phyloP scores from a whole-genome alignment of 768 basidiomycete species.

The Amanita subjunquillea region DNA sequence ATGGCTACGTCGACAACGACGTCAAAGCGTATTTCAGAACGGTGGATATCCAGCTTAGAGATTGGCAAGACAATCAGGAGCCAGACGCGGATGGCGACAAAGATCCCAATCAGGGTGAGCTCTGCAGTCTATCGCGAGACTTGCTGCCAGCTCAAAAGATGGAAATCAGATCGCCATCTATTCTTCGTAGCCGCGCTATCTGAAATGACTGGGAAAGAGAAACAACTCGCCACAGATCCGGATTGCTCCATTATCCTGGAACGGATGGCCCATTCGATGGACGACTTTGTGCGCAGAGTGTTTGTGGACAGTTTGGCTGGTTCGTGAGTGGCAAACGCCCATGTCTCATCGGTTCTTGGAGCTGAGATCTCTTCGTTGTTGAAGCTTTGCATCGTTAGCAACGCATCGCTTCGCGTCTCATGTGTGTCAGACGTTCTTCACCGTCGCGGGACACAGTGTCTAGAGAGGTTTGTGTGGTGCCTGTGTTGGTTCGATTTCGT shows the following conservation, averaged over 20 bases:
- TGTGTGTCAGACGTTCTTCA: no score
- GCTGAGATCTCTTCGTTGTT: no score
- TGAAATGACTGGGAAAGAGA: slow-evolving; percentile 84
- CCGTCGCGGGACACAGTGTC: no score
- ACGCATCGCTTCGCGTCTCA: no score
- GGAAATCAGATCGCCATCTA: slow-evolving; percentile 49
- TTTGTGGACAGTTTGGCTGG: slow-evolving; percentile 81
- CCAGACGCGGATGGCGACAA: slow-evolving; percentile 24
- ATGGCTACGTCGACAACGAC: slow-evolving; percentile 83
- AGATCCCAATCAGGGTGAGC: slow-evolving; percentile 58
- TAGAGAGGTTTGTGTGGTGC: no score
- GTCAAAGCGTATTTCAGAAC: slow-evolving; percentile 89
- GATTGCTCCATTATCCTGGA: slow-evolving; percentile 90
- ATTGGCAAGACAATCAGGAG: slow-evolving; percentile 63
- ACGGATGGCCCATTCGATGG: slow-evolving; percentile 75
- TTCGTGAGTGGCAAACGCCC: slow-evolving; percentile 49
- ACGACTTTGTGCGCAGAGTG: slow-evolving; percentile 89
- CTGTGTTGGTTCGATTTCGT: no score
- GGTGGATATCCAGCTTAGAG: slow-evolving; percentile 78
- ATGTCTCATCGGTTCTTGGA: background rate
- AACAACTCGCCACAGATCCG: slow-evolving; percentile 84
- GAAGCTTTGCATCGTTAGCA: no score
- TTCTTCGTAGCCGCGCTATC: slow-evolving; percentile 76
- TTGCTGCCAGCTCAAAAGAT: background rate
- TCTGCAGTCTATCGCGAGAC: slow-evolving; percentile 1